Percentiles rank a stretch among this genome's conserved stretches.
These are phyloP conservation scores for barley (Hordeum vulgare) DNA, from an alignment of 176 grass and related monocot species.

Conservation along the genomic window DNA sequence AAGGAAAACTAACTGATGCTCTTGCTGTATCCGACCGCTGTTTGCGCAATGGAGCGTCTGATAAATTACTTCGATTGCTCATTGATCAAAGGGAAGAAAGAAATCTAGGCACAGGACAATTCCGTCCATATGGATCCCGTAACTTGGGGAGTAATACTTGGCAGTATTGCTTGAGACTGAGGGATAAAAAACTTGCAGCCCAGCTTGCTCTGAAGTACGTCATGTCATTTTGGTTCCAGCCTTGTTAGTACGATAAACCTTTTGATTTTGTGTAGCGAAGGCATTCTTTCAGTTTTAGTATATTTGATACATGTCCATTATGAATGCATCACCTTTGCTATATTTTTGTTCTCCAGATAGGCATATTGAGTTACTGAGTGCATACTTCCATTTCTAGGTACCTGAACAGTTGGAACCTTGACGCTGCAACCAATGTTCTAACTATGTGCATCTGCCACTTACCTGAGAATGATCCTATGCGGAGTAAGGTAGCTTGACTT, in stretches of 20 bases:
- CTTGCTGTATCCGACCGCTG: conserved; percentile 91
- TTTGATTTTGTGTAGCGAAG: conserved; percentile 14
- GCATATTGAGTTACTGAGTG: conserved; percentile 10
- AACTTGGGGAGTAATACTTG: conserved; percentile 63
- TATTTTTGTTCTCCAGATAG: conserved; percentile 3
- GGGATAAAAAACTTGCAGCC: conserved; percentile 83
- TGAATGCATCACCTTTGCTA: background rate
- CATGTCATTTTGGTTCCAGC: conserved; percentile 15
- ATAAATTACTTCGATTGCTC: conserved; percentile 80
- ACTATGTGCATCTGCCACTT: conserved; percentile 95
- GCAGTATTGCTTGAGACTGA: conserved; percentile 89
- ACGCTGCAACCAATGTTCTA: conserved; percentile 80
- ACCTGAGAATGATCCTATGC: conserved; percentile 53
- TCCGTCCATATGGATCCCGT: conserved; percentile 25
- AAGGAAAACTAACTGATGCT: conserved; percentile 95
- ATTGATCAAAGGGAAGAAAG: conserved; percentile 59
- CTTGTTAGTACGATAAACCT: background rate
- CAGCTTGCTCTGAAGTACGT: conserved; percentile 78
- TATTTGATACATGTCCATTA: conserved; percentile 7
- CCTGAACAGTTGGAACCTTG: conserved; percentile 72
- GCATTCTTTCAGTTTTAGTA: conserved; percentile 19
- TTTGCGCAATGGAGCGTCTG: conserved; percentile 85
- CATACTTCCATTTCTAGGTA: conserved; percentile 49
- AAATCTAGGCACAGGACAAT: conserved; percentile 32
- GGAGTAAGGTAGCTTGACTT: conserved; percentile 56